A percentile compares a stretch with the other conserved stretches of the same genome.
Evolutionary conservation across 345 rosid species (phyloP).

Genomic region (Xanthoceras sorbifolium): DNA sequence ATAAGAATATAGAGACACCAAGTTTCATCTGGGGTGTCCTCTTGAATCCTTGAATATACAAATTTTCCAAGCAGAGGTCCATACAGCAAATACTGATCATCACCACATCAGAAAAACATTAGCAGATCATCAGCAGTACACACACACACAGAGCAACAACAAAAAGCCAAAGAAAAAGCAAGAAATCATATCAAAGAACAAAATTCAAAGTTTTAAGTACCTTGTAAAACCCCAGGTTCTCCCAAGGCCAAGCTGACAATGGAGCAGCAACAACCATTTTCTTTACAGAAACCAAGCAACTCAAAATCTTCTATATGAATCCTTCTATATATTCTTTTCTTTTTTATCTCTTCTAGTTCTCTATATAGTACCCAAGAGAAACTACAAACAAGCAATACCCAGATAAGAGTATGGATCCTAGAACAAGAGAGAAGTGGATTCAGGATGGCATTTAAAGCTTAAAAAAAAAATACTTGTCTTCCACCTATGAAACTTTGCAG

Average conservation of each 20-base stretch:
- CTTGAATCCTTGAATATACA: slow-evolving; percentile 44
- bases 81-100: slow-evolving; percentile 67
- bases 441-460: neutral
- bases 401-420: neutral
- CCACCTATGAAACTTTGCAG: neutral
- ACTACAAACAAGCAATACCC: neutral
- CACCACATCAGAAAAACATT: neutral
- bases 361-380: too few species aligned
- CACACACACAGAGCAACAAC: too few species aligned
- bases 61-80: slow-evolving; percentile 72
- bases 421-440: neutral
- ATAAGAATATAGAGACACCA: slow-evolving; percentile 73
- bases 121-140: slow-evolving; percentile 4
- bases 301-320: too few species aligned
- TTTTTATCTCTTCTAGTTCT: neutral
- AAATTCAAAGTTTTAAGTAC: slow-evolving; percentile 27
- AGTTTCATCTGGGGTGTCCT: slow-evolving; percentile 40
- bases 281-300: neutral
- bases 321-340: too few species aligned
- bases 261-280: slow-evolving; percentile 56
- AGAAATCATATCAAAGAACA: neutral
- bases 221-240: slow-evolving; percentile 72
- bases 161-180: neutral
- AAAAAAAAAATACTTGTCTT: neutral
- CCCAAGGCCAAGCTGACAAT: slow-evolving; percentile 93